phyloP scores from a whole-genome alignment of 305 asterid genomes.

The Fraxinus angustifolia region DNA sequence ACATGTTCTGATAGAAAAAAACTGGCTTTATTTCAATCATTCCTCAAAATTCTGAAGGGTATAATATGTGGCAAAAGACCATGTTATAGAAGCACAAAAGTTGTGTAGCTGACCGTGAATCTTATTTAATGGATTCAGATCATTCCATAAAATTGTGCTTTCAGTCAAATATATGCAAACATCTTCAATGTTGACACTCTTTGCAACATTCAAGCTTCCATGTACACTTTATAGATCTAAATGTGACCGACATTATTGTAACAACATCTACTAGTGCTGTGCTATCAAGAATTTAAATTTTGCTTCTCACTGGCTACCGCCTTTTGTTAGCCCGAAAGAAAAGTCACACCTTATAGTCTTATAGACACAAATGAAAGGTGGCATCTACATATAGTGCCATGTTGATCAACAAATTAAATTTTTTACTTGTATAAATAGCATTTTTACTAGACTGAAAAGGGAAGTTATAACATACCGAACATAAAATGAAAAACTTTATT shows the following conservation, averaged over 20 bases:
- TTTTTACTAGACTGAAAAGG: neutral
- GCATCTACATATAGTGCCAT: neutral
- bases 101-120: neutral
- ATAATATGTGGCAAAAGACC: neutral
- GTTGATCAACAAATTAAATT: neutral
- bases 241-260: neutral
- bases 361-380: neutral
- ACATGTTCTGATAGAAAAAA: neutral
- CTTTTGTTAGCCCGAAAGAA: neutral
- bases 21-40: neutral
- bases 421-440: neutral
- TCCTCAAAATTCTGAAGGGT: neutral
- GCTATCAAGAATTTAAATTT: neutral
- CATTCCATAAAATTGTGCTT: neutral
- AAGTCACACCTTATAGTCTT: neutral
- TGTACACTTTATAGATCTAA: neutral
- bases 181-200: neutral
- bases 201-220: neutral
- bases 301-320: neutral
- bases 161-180: neutral
- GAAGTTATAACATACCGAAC: neutral
- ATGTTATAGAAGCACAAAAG: neutral
- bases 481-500: neutral
- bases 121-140: neutral
- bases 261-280: neutral